A percentile compares a stretch with the other conserved stretches of the same genome.
Conservation (phyloP, 2,329 filamentous ascomycete species). For the Pseudocercospora crystallina region DNA sequence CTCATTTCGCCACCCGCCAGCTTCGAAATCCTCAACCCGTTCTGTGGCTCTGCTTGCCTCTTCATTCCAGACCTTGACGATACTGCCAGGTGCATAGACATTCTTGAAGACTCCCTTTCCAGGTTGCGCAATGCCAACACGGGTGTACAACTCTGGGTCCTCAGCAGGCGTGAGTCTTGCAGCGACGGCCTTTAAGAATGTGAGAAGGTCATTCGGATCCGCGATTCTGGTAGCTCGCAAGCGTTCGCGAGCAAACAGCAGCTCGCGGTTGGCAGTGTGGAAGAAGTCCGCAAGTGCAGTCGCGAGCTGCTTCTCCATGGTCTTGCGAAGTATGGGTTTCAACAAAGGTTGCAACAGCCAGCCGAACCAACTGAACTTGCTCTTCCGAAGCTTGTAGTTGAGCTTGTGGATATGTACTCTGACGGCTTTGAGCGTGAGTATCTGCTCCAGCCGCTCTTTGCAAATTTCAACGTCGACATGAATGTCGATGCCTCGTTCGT, state of each 20-base stretch:
- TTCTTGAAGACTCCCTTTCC: slow-evolving; percentile 71
- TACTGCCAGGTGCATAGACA: slow-evolving; percentile 82
- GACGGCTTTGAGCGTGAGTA: slow-evolving; percentile 74
- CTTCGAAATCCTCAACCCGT: slow-evolving; percentile 70
- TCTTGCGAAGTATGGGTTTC: slow-evolving; percentile 74
- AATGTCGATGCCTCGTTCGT: slow-evolving; percentile 84
- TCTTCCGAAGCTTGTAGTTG: slow-evolving; percentile 72
- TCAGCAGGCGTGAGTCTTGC: slow-evolving; percentile 70
- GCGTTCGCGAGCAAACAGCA: slow-evolving; percentile 82
- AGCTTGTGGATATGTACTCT: slow-evolving; percentile 84
- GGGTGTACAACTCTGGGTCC: slow-evolving; percentile 73
- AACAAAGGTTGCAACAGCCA: slow-evolving; percentile 85
- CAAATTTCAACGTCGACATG: slow-evolving; percentile 81
- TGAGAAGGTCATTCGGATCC: slow-evolving; percentile 74
- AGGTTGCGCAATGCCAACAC: slow-evolving; percentile 67
- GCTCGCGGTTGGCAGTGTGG: slow-evolving; percentile 75
- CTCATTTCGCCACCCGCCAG: slow-evolving; percentile 77
- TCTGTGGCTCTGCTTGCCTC: slow-evolving; percentile 70
- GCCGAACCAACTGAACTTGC: slow-evolving; percentile 72
- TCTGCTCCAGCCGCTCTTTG: slow-evolving; percentile 73
- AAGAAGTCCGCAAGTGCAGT: slow-evolving; percentile 68
- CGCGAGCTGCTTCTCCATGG: slow-evolving; percentile 76
- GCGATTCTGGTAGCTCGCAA: slow-evolving; percentile 82
- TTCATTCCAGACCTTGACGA: slow-evolving; percentile 86
- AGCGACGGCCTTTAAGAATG: slow-evolving; percentile 79